phyloP scores from a whole-genome alignment of 2,329 filamentous ascomycete genomes.

The Boeremia lycopersici region DNA sequence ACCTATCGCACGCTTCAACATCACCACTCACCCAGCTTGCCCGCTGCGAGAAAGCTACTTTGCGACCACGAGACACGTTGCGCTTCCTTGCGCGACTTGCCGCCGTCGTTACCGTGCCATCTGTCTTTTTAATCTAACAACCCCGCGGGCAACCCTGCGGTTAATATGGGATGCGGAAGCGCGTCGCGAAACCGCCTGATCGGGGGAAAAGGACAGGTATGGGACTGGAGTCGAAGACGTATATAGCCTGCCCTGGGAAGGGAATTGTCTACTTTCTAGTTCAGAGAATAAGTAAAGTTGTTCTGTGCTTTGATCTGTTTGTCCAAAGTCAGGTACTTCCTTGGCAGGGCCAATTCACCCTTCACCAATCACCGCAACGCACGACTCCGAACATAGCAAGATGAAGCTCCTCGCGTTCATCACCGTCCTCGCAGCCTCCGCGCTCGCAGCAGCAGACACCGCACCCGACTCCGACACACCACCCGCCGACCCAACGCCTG shows the following conservation, averaged over 20 bases:
- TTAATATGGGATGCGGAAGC: slow-evolving; percentile 11
- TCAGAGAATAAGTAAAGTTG: no score
- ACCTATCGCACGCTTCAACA: no score
- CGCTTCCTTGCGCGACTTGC: no score
- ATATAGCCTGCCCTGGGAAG: neutral
- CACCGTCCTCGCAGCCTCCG: slow-evolving; percentile 28
- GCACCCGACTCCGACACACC: slow-evolving; percentile 1
- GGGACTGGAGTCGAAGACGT: neutral
- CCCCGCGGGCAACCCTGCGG: neutral
- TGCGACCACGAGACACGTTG: no score
- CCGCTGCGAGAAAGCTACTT: no score
- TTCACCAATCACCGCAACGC: neutral
- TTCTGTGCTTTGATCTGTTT: no score
- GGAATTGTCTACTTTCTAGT: neutral
- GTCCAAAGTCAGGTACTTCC: no score
- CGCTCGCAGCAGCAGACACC: slow-evolving; percentile 19
- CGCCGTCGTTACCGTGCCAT: neutral
- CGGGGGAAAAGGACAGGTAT: slow-evolving; percentile 12
- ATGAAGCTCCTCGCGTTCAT: slow-evolving; percentile 36
- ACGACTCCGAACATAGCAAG: neutral
- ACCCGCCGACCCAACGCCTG: slow-evolving; percentile 32
- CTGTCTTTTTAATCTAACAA: slow-evolving; percentile 14
- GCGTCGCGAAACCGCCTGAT: neutral
- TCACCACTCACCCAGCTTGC: no score
- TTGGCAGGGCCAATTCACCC: neutral